These are phyloP conservation scores for Senna siamea DNA, from an alignment of 306 rosid species.

Conservation along the genomic window DNA sequence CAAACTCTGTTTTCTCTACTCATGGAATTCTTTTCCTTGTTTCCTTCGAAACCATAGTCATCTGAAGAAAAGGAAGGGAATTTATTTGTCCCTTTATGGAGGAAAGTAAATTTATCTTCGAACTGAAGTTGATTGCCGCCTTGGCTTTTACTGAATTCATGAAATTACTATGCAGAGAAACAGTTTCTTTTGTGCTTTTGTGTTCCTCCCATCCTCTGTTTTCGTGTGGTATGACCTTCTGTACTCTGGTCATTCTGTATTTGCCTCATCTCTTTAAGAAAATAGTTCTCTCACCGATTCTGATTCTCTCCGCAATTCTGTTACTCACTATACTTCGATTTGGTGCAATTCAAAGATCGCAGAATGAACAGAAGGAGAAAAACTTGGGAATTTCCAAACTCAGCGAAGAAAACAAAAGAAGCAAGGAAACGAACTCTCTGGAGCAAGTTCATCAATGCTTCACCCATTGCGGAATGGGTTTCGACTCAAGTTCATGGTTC, in stretches of 20 bases:
- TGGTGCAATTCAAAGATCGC: slow-evolving; percentile 63
- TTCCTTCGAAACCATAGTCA: too few relatives aligned
- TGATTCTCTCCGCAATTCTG: slow-evolving; percentile 54
- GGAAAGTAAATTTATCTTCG: slow-evolving; percentile 27
- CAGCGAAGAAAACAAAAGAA: slow-evolving; percentile 39
- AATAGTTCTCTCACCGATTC: slow-evolving; percentile 60
- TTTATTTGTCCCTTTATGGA: too few relatives aligned
- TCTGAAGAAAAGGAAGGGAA: too few relatives aligned
- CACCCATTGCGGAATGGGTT: slow-evolving; percentile 33
- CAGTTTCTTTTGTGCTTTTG: slow-evolving; percentile 34
- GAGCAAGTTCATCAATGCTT: slow-evolving; percentile 37
- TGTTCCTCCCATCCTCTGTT: slow-evolving; percentile 62
- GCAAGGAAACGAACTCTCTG: not conserved
- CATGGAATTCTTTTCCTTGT: too few relatives aligned
- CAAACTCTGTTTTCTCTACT: too few relatives aligned
- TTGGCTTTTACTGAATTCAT: slow-evolving; percentile 25
- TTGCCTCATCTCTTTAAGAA: slow-evolving; percentile 54
- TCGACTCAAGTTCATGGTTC: slow-evolving; percentile 43
- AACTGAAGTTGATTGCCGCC: slow-evolving; percentile 33
- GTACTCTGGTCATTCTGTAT: slow-evolving; percentile 54
- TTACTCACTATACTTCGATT: slow-evolving; percentile 62
- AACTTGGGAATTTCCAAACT: not conserved
- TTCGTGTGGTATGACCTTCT: slow-evolving; percentile 57
- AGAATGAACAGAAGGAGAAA: slow-evolving; percentile 7
- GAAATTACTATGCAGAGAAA: slow-evolving; percentile 34